phyloP scores from a whole-genome alignment of 108 stramenopile species.

The Pseudonitzschia multiseries region DNA sequence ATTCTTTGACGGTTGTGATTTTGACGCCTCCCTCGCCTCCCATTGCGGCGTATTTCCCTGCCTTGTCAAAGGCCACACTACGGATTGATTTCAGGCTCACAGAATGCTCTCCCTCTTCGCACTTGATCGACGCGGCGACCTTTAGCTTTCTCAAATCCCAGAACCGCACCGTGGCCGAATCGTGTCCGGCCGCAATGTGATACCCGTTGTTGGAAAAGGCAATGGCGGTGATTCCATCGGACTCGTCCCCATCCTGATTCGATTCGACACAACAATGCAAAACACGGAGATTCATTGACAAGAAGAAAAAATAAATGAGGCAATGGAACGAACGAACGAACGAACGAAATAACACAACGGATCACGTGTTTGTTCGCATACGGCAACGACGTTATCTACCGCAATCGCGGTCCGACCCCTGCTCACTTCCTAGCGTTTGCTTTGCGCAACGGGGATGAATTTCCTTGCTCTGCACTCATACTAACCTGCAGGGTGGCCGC shows the following conservation, averaged over 20 bases:
- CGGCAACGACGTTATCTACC: too few species aligned
- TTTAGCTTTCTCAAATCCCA: slow-evolving; percentile 91
- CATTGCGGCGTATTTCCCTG: slow-evolving; percentile 73
- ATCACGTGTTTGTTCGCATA: neutral
- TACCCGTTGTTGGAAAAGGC: slow-evolving; percentile 90
- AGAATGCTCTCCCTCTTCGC: neutral
- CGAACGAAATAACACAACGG: slow-evolving; percentile 1
- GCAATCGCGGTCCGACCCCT: too few species aligned
- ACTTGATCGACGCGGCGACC: slow-evolving; percentile 45
- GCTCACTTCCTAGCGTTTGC: too few species aligned
- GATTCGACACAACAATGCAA: neutral
- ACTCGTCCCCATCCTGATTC: slow-evolving; percentile 26
- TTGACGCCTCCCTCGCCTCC: slow-evolving; percentile 48
- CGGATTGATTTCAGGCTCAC: slow-evolving; percentile 35
- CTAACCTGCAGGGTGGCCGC: slow-evolving; percentile 51
- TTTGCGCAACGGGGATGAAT: too few species aligned
- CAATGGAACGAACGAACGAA: neutral
- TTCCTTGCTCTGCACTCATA: too few species aligned
- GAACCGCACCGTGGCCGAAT: slow-evolving; percentile 48
- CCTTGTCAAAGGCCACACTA: slow-evolving; percentile 59
- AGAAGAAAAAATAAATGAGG: slow-evolving; percentile 17
- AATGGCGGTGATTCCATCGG: slow-evolving; percentile 53
- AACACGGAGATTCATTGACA: slow-evolving; percentile 9
- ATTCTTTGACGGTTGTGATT: slow-evolving; percentile 75
- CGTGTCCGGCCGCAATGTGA: slow-evolving; percentile 57